Conservation (phyloP, 768 basidiomycete genomes). For the Suillus plorans region DNA sequence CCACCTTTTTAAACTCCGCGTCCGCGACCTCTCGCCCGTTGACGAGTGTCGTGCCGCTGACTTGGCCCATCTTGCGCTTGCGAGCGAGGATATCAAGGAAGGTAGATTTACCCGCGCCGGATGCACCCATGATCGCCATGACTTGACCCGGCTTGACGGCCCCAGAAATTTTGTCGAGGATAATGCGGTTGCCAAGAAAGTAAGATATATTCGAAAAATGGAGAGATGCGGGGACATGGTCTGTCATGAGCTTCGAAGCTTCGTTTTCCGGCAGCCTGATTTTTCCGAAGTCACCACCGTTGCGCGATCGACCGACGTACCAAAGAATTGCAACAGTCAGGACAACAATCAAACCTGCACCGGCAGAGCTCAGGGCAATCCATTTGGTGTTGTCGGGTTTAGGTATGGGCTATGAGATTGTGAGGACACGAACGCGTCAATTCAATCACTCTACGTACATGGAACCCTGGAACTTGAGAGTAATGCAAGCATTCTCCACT, state of each 20-base stretch:
- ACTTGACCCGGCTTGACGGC: conserved; percentile 86
- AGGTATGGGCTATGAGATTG: conserved; percentile 54
- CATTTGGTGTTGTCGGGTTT: conserved; percentile 82
- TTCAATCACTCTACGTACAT: conserved; percentile 36
- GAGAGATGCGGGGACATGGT: conserved; percentile 93
- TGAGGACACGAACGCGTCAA: not conserved
- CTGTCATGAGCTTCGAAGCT: conserved; percentile 82
- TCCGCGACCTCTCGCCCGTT: conserved; percentile 81
- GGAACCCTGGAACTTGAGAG: conserved; percentile 93
- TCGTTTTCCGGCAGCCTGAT: conserved; percentile 83
- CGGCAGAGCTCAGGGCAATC: conserved; percentile 83
- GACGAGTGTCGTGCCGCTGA: conserved; percentile 72
- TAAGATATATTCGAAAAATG: conserved; percentile 89
- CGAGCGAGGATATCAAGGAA: conserved; percentile 94
- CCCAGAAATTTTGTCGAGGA: conserved; percentile 83
- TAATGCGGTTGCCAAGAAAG: conserved; percentile 54
- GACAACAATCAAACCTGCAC: conserved; percentile 74
- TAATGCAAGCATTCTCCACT: conserved; percentile 94
- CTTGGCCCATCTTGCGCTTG: conserved; percentile 79
- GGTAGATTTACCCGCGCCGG: conserved; percentile 95
- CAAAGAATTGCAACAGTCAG: conserved; percentile 75
- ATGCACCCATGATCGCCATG: conserved; percentile 96
- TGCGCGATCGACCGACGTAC: conserved; percentile 75
- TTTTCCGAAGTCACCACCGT: conserved; percentile 63
- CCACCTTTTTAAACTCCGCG: conserved; percentile 77